phyloP scores from a whole-genome alignment of 352 stramenopile species.

The Thalassiosira mediterranea region DNA sequence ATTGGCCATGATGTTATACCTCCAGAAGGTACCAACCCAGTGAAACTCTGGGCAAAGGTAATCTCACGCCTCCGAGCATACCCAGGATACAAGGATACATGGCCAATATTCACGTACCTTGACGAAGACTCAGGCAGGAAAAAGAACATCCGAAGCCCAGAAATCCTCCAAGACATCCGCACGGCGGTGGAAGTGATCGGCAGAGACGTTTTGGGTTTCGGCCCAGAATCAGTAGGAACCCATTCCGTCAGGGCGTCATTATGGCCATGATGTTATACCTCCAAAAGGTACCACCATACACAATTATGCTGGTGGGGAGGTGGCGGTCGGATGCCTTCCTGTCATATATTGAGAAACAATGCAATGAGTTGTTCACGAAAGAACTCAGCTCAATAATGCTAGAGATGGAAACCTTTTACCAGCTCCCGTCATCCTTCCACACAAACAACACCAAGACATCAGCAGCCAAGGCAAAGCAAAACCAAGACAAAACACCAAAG shows the following conservation, averaged over 20 bases:
- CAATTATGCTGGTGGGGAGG: conserved; percentile 15
- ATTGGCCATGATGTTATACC: conserved; percentile 11
- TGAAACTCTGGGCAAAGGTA: not conserved
- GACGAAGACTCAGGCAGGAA: conserved; percentile 3
- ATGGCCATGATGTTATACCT: conserved; percentile 11
- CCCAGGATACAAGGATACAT: not conserved
- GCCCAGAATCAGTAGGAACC: conserved; percentile 10
- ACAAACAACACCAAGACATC: not conserved
- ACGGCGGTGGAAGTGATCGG: not conserved
- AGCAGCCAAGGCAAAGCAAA: not conserved
- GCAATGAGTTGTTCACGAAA: conserved; percentile 12
- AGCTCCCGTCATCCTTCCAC: not conserved
- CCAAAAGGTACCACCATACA: not conserved
- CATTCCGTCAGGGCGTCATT: conserved; percentile 5
- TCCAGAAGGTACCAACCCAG: not conserved
- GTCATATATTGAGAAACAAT: conserved; percentile 9
- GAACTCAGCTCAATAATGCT: conserved; percentile 1
- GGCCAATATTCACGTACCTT: conserved; percentile 9
- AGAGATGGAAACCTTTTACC: not conserved
- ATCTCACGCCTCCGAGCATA: conserved; percentile 14
- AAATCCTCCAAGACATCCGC: conserved; percentile 8
- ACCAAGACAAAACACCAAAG: not conserved
- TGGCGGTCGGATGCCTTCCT: conserved; percentile 14
- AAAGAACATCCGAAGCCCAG: not conserved
- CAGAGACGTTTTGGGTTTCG: conserved; percentile 19